Base-by-base conservation (phyloP, 805 yeast species). In the Nakazawaea anatomiae region DNA sequence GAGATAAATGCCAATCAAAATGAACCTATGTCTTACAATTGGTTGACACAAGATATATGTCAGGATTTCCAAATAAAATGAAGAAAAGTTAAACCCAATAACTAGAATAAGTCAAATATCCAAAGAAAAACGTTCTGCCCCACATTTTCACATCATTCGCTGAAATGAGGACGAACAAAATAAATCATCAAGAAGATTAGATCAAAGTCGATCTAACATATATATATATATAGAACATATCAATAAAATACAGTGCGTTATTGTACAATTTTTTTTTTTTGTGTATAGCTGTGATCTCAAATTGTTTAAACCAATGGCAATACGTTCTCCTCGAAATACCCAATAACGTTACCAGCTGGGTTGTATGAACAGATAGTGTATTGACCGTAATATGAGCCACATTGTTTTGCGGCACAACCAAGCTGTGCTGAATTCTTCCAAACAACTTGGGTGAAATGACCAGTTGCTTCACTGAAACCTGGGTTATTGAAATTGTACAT, bases 371-470 rank as follows among this genome's bases (percentile, higher is more conserved):
- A 89, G 55, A 87, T 78, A 51, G 85, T 72, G 69, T 87, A 88
- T 57, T 72, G 69, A 49, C 82, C 80, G 61, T 71, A 69, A 53
- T 67, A 68, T 46, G 66, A 59, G 32, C 78, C 72, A 78, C 80
- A 78, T 46, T 62, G 53, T 40, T 77, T 75, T 53, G 62, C 64
- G 48, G 81, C 89, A 73, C 95, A 87, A 46, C 94, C 95, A 18
- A 87, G 66, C 56, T 77, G 67, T 7, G 79, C 67, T 40, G 86
- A 69, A 6, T 73, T 59, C 55, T 77, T 77, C 95, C 95, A 87
- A 29, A 87, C 77, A 35, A 85, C 61, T 67, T 87, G 92, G 12
- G 92, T 85, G 71, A 87, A 87, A 63, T 87, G 95, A 51, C 88
- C 88, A 14, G 80, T 77, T 14, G 73, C 73, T 51, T 67, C 72